Percentiles rank a stretch among this genome's conserved stretches.
These are phyloP conservation scores for Fusarium musae DNA, from an alignment of 2,329 filamentous ascomycete species.

Conservation along the genomic window DNA sequence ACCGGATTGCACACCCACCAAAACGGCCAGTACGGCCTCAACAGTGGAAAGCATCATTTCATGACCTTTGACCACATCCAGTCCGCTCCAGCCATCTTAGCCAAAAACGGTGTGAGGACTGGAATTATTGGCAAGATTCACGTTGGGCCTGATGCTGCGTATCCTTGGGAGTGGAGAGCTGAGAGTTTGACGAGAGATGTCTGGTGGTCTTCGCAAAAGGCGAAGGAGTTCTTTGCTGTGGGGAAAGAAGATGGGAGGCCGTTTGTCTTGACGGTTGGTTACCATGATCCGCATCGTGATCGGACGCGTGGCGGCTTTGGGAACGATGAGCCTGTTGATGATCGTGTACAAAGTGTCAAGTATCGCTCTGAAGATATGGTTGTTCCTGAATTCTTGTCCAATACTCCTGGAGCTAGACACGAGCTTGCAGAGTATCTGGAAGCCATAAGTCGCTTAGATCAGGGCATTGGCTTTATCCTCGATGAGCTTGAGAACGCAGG, in stretches of 20 bases:
- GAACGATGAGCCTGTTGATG: background rate
- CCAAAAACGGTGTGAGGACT: slow-evolving; percentile 41
- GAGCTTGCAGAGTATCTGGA: slow-evolving; percentile 58
- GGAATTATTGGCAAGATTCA: slow-evolving; percentile 62
- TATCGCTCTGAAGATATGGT: slow-evolving; percentile 49
- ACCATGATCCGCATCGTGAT: background rate
- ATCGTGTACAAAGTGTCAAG: slow-evolving; percentile 1
- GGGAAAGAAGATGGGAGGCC: background rate
- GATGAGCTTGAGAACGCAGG: slow-evolving; percentile 21
- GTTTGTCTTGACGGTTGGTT: background rate
- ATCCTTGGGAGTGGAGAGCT: background rate
- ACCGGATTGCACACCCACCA: slow-evolving; percentile 61
- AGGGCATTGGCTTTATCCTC: slow-evolving; percentile 55
- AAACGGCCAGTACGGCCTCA: slow-evolving; percentile 58
- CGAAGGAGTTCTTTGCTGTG: background rate
- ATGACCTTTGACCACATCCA: slow-evolving; percentile 1
- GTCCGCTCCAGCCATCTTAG: too few species aligned
- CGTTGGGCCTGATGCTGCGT: slow-evolving; percentile 50
- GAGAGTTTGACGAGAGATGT: background rate
- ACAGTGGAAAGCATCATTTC: slow-evolving; percentile 52
- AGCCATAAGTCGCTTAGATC: slow-evolving; percentile 55
- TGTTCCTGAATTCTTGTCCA: slow-evolving; percentile 55
- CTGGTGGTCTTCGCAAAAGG: background rate
- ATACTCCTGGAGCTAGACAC: slow-evolving; percentile 52
- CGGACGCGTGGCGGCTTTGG: background rate